A percentile compares a stretch with the other conserved stretches of the same genome.
phyloP scores from a whole-genome alignment of 78 protist genomes.

The Mantamonas sphyraenae region DNA sequence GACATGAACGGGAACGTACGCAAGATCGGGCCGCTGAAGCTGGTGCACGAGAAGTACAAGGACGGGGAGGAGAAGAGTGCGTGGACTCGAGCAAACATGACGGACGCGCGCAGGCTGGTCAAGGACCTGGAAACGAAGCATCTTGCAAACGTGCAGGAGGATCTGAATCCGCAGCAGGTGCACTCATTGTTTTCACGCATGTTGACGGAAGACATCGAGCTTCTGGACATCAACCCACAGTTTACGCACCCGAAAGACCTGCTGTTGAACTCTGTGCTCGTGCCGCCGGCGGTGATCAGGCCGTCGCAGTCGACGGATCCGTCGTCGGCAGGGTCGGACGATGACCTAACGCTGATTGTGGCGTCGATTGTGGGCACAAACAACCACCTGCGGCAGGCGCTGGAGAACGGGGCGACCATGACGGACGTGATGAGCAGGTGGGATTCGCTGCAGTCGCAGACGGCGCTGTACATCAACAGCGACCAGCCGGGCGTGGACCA shows the following conservation, averaged over 20 bases:
- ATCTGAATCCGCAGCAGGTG: slow-evolving; percentile 71
- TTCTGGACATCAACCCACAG: slow-evolving; percentile 79
- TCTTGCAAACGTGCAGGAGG: slow-evolving; percentile 70
- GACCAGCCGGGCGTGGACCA: slow-evolving; percentile 55
- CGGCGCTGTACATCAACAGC: slow-evolving; percentile 60
- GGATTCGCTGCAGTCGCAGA: slow-evolving; percentile 72
- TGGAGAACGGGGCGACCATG: slow-evolving; percentile 15
- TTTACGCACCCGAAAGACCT: slow-evolving; percentile 63
- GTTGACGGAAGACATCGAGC: slow-evolving; percentile 36
- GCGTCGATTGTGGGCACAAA: slow-evolving; percentile 10
- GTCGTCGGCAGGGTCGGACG: not conserved
- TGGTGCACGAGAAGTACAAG: slow-evolving; percentile 72
- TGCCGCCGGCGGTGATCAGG: slow-evolving; percentile 32
- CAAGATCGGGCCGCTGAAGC: slow-evolving; percentile 55
- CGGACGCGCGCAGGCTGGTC: no score
- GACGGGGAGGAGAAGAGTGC: not conserved
- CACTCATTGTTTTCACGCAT: not conserved
- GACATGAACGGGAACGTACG: slow-evolving; percentile 77
- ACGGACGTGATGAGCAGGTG: slow-evolving; percentile 46
- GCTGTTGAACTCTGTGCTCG: not conserved
- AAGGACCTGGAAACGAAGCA: no score
- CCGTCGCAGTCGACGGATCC: not conserved
- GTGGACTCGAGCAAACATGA: slow-evolving; percentile 4
- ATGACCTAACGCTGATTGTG: slow-evolving; percentile 6
- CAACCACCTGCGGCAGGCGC: not conserved